Conservation (phyloP, 2,329 filamentous ascomycete genomes). For the Neonectria ditissima region DNA sequence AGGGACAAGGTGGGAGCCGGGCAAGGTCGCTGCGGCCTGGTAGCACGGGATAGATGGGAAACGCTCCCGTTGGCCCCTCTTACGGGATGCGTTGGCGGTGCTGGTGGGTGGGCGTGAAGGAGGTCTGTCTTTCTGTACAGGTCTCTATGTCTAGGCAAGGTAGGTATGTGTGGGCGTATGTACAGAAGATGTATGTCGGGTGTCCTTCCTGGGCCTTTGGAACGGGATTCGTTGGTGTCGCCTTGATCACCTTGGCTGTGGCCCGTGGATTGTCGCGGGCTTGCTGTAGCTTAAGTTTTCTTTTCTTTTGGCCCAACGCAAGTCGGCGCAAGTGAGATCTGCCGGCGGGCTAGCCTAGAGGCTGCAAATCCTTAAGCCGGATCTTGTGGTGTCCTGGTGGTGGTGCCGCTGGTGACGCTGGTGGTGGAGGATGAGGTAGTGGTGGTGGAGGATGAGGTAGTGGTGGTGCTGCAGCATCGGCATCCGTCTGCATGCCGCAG, state of each 20-base stretch:
- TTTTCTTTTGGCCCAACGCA: conserved; percentile 36
- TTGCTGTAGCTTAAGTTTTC: conserved; percentile 26
- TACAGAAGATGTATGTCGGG: conserved; percentile 18
- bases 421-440: conserved; percentile 28
- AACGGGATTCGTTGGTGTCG: conserved; percentile 23
- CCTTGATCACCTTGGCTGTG: conserved; percentile 17
- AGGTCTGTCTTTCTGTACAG: conserved; percentile 23
- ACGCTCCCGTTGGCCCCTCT: conserved; percentile 34
- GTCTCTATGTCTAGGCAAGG: conserved; percentile 24
- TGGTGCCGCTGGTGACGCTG: conserved; percentile 33
- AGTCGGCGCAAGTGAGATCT: conserved; percentile 35
- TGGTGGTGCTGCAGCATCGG: conserved; percentile 37
- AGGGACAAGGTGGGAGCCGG: conserved; percentile 29
- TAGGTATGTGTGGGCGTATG: conserved; percentile 13
- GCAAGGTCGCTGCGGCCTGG: conserved; percentile 34
- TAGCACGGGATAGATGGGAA: conserved; percentile 39
- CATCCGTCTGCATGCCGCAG: conserved; percentile 33
- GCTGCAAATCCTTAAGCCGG: conserved; percentile 39
- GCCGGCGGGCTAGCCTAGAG: conserved; percentile 30
- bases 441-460: conserved; percentile 27
- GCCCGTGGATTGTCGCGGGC: conserved; percentile 21
- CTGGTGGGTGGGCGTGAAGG: conserved; percentile 28
- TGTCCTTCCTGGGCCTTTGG: conserved; percentile 18
- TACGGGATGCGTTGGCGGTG: conserved; percentile 39
- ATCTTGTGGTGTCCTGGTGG: conserved; percentile 38